Base-by-base conservation (phyloP, 805 yeast species). In the Candida loeiensis region DNA sequence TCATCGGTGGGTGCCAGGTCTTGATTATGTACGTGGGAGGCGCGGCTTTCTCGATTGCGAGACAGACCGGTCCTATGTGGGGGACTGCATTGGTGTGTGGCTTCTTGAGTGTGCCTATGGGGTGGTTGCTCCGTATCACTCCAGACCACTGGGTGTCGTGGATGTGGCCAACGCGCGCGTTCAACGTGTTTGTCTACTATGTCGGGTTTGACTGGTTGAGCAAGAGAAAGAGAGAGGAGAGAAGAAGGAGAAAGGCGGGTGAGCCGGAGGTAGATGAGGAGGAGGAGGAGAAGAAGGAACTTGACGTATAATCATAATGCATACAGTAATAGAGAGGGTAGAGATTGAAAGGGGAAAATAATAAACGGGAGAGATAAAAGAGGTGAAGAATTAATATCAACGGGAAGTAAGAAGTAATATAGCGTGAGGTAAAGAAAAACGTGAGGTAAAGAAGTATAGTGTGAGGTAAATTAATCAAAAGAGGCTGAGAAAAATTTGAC, bases 11-110 rank as follows among this genome's bases (percentile, higher is more conserved):
- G 4, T 77, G 80, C 63, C 99, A 93, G 66, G 69, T 89, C 3
- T 61, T 91, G 39, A 91, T 93, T 52, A 93, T 93, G 98, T 85
- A 81, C 63, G 91, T 87, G 47, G 99, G 99, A 40, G 99, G 99
- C 41, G 85, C 91, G 30, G 96, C 99, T 0, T 93, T 93, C 64
- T 79, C 90, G 6, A 74, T 90, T 48, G 78, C 77, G 2, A 74
- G 82, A 46, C 95, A 85, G 63, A 83, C 95, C 1, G 84, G 85
- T 6, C 79, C 79, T 1, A 80, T 82, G 85, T 95, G 99, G 99
- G 93, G 77, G 1, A 80, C 88, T 2, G 93, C 98, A 0, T 63
- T 91, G 4, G 54, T 85, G 19, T 79, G 95, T 64, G 98, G 98
- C 21, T 58, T 84, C 46, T 36, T 85, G 13, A 82, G 96, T 12